These are phyloP conservation scores for Tylopilus sp. DNA, from an alignment of 768 basidiomycete species.

Conservation along the genomic window DNA sequence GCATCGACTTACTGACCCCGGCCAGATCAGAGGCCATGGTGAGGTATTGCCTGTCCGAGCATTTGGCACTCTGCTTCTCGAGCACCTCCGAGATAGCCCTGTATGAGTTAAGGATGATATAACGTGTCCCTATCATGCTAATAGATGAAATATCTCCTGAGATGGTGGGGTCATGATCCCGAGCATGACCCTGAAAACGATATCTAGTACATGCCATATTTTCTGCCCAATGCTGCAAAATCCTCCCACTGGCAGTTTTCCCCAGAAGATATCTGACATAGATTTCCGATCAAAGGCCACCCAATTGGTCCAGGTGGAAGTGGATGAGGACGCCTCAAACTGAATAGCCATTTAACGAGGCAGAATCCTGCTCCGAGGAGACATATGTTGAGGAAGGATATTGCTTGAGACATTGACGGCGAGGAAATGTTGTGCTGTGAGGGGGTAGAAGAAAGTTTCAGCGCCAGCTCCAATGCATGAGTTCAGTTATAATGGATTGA, in stretches of 20 bases:
- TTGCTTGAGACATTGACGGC: neutral
- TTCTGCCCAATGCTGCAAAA: too few species aligned
- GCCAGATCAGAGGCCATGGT: conserved; percentile 20
- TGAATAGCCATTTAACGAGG: neutral
- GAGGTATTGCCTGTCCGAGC: conserved; percentile 33
- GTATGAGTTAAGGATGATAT: conserved; percentile 48
- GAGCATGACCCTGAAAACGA: too few species aligned
- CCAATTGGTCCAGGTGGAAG: conserved; percentile 23
- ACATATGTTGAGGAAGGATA: conserved; percentile 4
- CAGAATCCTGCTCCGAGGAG: conserved; percentile 18
- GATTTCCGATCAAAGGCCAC: conserved; percentile 42
- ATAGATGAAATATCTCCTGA: conserved; percentile 26
- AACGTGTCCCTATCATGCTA: too few species aligned
- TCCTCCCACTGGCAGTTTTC: conserved; percentile 17
- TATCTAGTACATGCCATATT: too few species aligned
- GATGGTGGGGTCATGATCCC: too few species aligned
- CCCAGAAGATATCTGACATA: conserved; percentile 49
- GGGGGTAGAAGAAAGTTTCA: too few species aligned
- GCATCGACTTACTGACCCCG: conserved; percentile 9
- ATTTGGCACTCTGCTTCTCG: conserved; percentile 52
- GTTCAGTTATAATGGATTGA: too few species aligned
- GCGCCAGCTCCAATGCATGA: too few species aligned
- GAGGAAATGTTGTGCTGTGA: too few species aligned
- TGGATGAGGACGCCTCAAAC: neutral
- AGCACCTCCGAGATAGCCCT: conserved; percentile 46